phyloP scores from a whole-genome alignment of 257 asterid species.

The Nicotiana obtusifolia region DNA sequence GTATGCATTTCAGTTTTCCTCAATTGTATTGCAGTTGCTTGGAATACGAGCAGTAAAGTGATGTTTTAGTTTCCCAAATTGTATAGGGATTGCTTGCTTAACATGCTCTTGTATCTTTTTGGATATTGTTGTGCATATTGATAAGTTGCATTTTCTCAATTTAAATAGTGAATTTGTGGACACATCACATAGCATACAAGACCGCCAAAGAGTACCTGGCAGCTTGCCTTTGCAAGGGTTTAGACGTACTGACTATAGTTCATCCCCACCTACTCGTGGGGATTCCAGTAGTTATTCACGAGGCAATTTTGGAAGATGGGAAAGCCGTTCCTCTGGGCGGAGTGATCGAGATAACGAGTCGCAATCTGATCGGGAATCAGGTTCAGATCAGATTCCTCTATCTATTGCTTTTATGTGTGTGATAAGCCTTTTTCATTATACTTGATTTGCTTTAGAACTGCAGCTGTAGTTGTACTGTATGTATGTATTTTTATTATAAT shows the following conservation, averaged over 20 bases:
- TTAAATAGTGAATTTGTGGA: conserved; percentile 58
- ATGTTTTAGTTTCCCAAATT: neutral
- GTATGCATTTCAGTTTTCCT: conserved; percentile 21
- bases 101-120: neutral
- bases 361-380: conserved; percentile 75
- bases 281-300: neutral
- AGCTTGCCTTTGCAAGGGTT: conserved; percentile 42
- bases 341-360: conserved; percentile 66
- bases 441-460: neutral
- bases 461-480: neutral
- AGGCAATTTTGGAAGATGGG: conserved; percentile 60
- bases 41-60: neutral
- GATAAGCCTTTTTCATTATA: neutral
- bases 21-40: neutral
- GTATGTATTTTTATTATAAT: no score
- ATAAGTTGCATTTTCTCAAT: neutral
- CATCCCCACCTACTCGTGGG: conserved; percentile 71
- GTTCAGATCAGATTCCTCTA: conserved; percentile 30
- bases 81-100: neutral
- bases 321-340: conserved; percentile 54
- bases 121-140: neutral
- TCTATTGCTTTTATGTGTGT: neutral
- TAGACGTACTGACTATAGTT: conserved; percentile 53
- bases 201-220: conserved; percentile 50
- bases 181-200: conserved; percentile 38